Evolutionary conservation across 441 rosid genomes (phyloP), one percentile per base, ranked within the genome.

Genomic region (Melastoma candidum): DNA sequence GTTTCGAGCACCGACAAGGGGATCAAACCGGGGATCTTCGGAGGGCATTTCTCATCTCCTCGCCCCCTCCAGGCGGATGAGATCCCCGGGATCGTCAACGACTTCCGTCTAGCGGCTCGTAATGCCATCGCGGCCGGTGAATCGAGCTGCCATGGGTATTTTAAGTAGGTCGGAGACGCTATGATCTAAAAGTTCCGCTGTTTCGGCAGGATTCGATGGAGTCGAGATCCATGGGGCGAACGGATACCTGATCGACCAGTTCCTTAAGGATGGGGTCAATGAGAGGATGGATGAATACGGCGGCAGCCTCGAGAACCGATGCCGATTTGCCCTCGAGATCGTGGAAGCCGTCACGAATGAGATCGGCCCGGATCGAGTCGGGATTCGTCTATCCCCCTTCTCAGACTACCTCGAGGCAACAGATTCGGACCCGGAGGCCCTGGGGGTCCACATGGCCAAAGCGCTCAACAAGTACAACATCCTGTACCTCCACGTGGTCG

Each of bases 401-500:
- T 3, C 36, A 29, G 36, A 29, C 36, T 29, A 3, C 36, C 36
- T 29, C 36, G 36, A 68, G 32, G 12, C 67, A 7, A 57, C 52
- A 2, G 73, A 72, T 51, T 67, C 73, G 0, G 43, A 64, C 45
- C 73, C 70, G 0, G 12, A 29, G 7, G 5, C 36, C 36, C 36
- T 29, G 3, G 36, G 36, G 36, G 36, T 29, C 1, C 53, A 68
- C 66, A 61, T 72, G 77, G 76, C 56, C 0, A 64, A 65, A 26
- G 58, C 76, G 9, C 46, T 76, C 54, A 73, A 29, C 36, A 29
- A 29, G 36, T 29, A 29, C 36, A 6, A 6, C 7, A 29, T 29
- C 36, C 36, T 29, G 36, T 76, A 70, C 57, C 71, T 71, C 55
- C 81, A 76, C 27, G 69, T 68, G 75, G 64, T 76, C 26, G 78